Evolutionary conservation across 2,329 filamentous ascomycete genomes (phyloP), one percentile per base, ranked within the genome.

Genomic region (Botrytis tulipae): DNA sequence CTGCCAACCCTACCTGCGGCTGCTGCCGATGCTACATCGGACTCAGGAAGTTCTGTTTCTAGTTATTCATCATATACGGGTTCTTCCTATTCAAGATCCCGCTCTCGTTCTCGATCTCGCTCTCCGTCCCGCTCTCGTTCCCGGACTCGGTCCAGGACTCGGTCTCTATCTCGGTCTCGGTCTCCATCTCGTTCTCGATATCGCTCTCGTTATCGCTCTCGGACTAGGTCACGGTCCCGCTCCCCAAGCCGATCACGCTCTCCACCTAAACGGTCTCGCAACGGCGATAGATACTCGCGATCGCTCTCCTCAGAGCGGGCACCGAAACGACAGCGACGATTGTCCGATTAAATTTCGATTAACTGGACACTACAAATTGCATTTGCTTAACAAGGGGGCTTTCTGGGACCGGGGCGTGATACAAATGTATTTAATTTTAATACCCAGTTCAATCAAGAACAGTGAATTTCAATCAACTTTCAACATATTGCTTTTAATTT

Each of bases 1-100:
- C 84, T 93, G 37, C 92, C 93, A 9, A 90, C 93, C 1, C 84
- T 93, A 1, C 86, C 89, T 35, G 85, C 85, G 1, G 84, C 83
- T 14, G 85, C 85, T 48, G 82, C 83, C 44, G 86, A 89, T 67
- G 44, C 60, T 40, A 90, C 91, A 75, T 90, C 90, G 0, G 91
- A 93, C 63, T 93, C 86, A 10, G 85, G 84, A 72, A 87, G 85
- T 76, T 86, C 91, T 0, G 89, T 90, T 16, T 94, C 91, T 14
- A 94, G 92, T 83, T 95, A 94, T 80, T 94, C 91, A 0, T 94
- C 92, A 32, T 93, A 93, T 80, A 88, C 87, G 0, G 86, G 87
- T 62, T 90, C 88, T 9, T 89, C 87, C 20, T 89, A 89, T 80
- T 90, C 87, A 5, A 83, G 81, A 63, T 82, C 81, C 37, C 77